A percentile compares a stretch with the other conserved stretches of the same genome.
Conservation (phyloP, 2,329 filamentous ascomycete genomes). For the Aspergillus thermomutatus region DNA sequence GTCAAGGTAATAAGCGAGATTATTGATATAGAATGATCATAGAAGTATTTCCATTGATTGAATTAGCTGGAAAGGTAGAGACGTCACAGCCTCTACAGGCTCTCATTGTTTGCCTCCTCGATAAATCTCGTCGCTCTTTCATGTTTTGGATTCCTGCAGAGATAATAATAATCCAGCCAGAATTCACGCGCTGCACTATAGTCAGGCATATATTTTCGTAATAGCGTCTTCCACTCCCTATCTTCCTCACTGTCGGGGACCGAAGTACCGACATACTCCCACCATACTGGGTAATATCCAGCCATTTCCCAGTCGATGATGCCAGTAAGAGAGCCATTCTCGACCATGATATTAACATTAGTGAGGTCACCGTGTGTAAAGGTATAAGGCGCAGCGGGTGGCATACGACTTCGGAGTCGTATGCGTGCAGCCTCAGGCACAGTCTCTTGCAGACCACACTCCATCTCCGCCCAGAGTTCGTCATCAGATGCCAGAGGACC, state of each 20-base stretch:
- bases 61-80: no score
- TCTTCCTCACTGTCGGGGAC: constrained; percentile 15
- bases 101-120: not conserved
- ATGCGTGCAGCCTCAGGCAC: constrained; percentile 2
- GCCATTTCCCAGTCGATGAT: constrained; percentile 42
- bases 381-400: constrained; percentile 25
- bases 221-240: constrained; percentile 17
- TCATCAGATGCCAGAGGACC: constrained; percentile 12
- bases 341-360: constrained; percentile 39
- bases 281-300: constrained; percentile 40
- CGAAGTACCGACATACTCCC: constrained; percentile 21
- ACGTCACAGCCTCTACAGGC: no score
- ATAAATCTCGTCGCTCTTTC: constrained; percentile 3
- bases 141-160: constrained; percentile 7
- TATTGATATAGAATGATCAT: no score
- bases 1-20: no score
- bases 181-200: constrained; percentile 17
- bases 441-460: constrained; percentile 4
- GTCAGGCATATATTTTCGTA: constrained; percentile 17
- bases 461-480: constrained; percentile 13
- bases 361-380: constrained; percentile 41
- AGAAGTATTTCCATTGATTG: no score
- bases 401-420: constrained; percentile 14
- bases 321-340: constrained; percentile 34
- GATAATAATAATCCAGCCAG: constrained; percentile 17